phyloP scores from a whole-genome alignment of 352 stramenopile genomes.

The Thraustotheca clavata region DNA sequence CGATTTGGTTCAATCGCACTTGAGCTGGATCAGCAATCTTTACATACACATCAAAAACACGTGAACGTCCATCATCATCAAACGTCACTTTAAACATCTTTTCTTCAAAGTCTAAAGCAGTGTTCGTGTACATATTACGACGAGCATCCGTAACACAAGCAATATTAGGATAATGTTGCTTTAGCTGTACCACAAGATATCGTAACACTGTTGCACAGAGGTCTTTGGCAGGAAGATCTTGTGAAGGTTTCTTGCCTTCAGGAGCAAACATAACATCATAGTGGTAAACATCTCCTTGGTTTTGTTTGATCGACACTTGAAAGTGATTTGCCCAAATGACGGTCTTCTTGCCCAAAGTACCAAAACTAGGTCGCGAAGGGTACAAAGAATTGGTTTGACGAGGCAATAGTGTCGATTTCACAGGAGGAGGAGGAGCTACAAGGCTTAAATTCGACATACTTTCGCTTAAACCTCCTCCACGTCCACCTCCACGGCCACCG shows the following conservation, averaged over 20 bases:
- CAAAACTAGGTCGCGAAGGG: slow-evolving; percentile 47
- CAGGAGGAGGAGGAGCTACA: background rate
- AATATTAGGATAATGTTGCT: slow-evolving; percentile 30
- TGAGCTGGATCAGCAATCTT: slow-evolving; percentile 48
- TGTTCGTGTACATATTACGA: slow-evolving; percentile 50
- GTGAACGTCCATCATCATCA: slow-evolving; percentile 35
- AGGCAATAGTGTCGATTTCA: slow-evolving; percentile 29
- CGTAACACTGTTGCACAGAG: slow-evolving; percentile 52
- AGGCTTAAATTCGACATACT: background rate
- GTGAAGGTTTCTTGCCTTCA: slow-evolving; percentile 28
- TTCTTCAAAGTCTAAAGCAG: slow-evolving; percentile 35
- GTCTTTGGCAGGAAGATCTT: slow-evolving; percentile 45
- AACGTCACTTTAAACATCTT: slow-evolving; percentile 38
- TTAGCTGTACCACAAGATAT: slow-evolving; percentile 32
- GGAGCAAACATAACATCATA: slow-evolving; percentile 59
- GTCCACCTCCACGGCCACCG: slow-evolving; percentile 24
- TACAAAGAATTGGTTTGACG: slow-evolving; percentile 37
- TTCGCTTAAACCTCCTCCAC: slow-evolving; percentile 29
- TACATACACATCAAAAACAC: slow-evolving; percentile 39
- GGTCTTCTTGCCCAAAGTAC: slow-evolving; percentile 30
- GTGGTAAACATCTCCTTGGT: slow-evolving; percentile 48
- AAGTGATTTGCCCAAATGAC: slow-evolving; percentile 62
- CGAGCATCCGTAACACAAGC: slow-evolving; percentile 40
- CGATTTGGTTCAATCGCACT: slow-evolving; percentile 53
- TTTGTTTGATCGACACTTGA: slow-evolving; percentile 36